Evolutionary conservation across 2,329 filamentous ascomycete species (phyloP), one percentile per base, ranked within the genome.

Genomic region (Colletotrichum cuscutae): DNA sequence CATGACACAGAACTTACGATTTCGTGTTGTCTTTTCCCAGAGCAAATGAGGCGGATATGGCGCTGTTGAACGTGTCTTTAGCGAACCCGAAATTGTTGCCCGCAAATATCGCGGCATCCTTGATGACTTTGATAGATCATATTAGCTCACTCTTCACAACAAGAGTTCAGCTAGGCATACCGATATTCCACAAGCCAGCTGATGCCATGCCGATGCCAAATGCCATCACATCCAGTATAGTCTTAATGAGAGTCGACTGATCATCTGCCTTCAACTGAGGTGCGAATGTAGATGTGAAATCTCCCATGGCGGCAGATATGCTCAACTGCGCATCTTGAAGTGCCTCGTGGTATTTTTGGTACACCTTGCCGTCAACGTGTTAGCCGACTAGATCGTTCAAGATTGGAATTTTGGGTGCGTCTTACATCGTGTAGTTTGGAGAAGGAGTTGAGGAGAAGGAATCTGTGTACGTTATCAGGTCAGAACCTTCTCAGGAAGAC

Each of bases 311-410:
- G 6, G 56, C 22, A 1, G 57, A 24, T 4, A 67, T 13, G 35
- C 68, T 60, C 13, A 71, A n/a, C 5, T 71, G 68, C 0, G 68
- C 63, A 46, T 71, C 68, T 7, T 71, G 68, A 2, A 71, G 56
- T 2, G 68, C 30, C 5, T 71, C 68, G 3, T 71, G 68, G 12
- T 71, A 61, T 11, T 71, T 71, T 42, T 71, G 46, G 2, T 24
- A 71, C 0, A 71, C 49, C 63, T 71, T 13, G 0, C 13, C 0
- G 5, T 12, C 32, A 35, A 35, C 1, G 4, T 1, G 30, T 66
- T 22, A 61, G 63, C n/a, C 22, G 6, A 12, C n/a, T 8, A 2
- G 22, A 49, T 35, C 4, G 8, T 3, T n/a, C 24, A 19, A 5
- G 5, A 19, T 12, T 2, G 12, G 26, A 0, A 1, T 7, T 13